phyloP scores from a whole-genome alignment of 1,284 basidiomycete species.

The Ceraceosorus guamensis region DNA sequence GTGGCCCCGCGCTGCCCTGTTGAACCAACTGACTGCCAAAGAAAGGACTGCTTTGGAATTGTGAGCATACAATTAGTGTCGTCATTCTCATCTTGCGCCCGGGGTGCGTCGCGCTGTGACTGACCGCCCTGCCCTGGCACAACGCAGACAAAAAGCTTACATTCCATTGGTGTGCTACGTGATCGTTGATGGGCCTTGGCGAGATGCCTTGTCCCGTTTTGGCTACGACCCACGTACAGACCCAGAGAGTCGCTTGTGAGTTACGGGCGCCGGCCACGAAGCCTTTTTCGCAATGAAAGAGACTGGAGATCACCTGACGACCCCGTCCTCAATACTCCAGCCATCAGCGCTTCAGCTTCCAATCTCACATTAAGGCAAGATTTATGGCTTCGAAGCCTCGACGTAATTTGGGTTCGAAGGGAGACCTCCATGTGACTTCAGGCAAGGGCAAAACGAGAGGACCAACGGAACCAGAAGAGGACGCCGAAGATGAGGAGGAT shows the following conservation, averaged over 20 bases:
- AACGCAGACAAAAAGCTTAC: conserved; percentile 50
- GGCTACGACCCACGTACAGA: conserved; percentile 80
- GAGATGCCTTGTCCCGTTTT: conserved; percentile 77
- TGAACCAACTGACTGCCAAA: conserved; percentile 68
- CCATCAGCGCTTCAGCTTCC: conserved; percentile 5
- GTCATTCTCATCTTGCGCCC: not conserved
- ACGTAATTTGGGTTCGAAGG: too few species aligned
- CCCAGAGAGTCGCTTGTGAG: conserved; percentile 65
- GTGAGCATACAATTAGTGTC: conserved; percentile 53
- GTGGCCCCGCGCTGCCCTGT: conserved; percentile 76
- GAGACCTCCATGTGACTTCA: too few species aligned
- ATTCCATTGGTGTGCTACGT: conserved; percentile 61
- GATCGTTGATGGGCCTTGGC: conserved; percentile 87
- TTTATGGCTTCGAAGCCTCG: too few species aligned
- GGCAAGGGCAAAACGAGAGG: too few species aligned
- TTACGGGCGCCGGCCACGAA: conserved; percentile 4
- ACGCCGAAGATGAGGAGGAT: not conserved
- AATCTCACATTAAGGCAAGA: conserved; percentile 1
- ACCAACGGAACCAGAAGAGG: not conserved
- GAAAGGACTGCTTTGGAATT: conserved; percentile 65
- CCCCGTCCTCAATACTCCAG: not conserved
- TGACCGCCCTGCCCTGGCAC: too few species aligned
- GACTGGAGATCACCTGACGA: not conserved
- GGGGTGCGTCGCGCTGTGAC: not conserved
- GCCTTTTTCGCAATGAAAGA: too few species aligned